Evolutionary conservation across 1,284 basidiomycete species (phyloP), one percentile per base, ranked within the genome.

Genomic region (Puccinia novopanici): DNA sequence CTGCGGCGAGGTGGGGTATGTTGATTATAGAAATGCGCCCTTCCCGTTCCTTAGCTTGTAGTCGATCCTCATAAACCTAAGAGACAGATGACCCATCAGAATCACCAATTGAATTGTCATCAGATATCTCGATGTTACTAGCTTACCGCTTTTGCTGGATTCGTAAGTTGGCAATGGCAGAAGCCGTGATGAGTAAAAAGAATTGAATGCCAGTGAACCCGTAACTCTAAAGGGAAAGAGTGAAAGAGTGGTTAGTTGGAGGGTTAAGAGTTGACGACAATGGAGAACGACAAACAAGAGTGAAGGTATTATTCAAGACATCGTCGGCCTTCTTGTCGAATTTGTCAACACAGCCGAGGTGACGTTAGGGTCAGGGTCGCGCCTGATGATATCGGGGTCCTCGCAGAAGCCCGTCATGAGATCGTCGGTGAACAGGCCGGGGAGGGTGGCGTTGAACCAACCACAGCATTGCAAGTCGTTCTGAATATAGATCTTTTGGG

Each of bases 21-120:
- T 54, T 54, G 37, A 42, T 73, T 45, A 73, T 8, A 73, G 52
- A 40, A 73, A 73, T 27, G 71, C 71, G 22, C 71, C 71, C 68
- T 81, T 81, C 8, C 71, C 79, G 55, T 54, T 61, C n/a, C 48
- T 34, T 22, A 74, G 61, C 54, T 81, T 81, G 40, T 81, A 81
- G 55, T 81, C 79, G 42, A 81, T 81, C 34, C 63, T 57, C 79
- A 81, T 55, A 24, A 81, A 75, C 61, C 79, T 81, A 59, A 55
- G 10, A 57, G 5, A 50, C 50, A n/a, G 17, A 54, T n/a, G 52
- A 54, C 2, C 22, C 9, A 61, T 10, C 30, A 79, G 24, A 5
- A 12, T 37, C 19, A 37, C 34, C 5, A 55, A 40, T 3, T 15
- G 5, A 15, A 17, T n/a, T 37, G 9, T 55, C 17, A 48, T 13